These are phyloP conservation scores for Alloteropsis semialata DNA, from an alignment of 176 grass and related monocot genomes.

Conservation along the genomic window DNA sequence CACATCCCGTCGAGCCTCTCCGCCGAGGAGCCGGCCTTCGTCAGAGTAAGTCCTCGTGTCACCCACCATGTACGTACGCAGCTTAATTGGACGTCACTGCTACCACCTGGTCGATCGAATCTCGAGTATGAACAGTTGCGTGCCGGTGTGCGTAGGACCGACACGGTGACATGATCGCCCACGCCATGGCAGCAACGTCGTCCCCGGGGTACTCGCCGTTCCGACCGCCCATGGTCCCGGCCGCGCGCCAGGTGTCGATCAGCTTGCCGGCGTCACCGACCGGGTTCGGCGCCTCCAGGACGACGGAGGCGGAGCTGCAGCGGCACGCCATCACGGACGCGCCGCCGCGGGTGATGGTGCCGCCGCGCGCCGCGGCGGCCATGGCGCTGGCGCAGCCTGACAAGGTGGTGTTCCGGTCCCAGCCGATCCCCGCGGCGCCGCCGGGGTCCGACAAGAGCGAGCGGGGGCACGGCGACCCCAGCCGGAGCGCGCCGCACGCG, in stretches of 20 bases:
- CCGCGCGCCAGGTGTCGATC: conserved; percentile 51
- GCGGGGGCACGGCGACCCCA: conserved; percentile 36
- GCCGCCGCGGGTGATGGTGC: background rate
- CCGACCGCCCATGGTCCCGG: background rate
- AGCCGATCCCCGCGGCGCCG: conserved; percentile 42
- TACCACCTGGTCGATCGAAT: background rate
- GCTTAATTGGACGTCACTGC: too few species aligned
- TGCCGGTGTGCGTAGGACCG: conserved; percentile 29
- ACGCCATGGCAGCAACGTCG: background rate
- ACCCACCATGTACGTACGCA: too few species aligned
- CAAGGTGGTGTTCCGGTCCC: conserved; percentile 62
- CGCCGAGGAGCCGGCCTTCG: background rate
- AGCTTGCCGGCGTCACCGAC: conserved; percentile 81
- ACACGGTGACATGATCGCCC: background rate
- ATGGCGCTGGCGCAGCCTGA: conserved; percentile 27
- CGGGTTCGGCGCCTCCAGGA: conserved; percentile 12
- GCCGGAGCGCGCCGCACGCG: background rate
- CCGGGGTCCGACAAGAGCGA: background rate
- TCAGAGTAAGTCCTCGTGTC: conserved; percentile 26
- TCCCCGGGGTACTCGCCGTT: conserved; percentile 19
- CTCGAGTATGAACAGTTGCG: conserved; percentile 4
- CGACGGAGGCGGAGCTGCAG: background rate
- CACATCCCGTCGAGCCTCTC: background rate
- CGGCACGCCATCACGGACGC: background rate
- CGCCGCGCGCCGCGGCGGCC: background rate